Percentiles rank a stretch among this genome's conserved stretches.
phyloP scores from a whole-genome alignment of 2,329 filamentous ascomycete species.

The Venturia pyrina region DNA sequence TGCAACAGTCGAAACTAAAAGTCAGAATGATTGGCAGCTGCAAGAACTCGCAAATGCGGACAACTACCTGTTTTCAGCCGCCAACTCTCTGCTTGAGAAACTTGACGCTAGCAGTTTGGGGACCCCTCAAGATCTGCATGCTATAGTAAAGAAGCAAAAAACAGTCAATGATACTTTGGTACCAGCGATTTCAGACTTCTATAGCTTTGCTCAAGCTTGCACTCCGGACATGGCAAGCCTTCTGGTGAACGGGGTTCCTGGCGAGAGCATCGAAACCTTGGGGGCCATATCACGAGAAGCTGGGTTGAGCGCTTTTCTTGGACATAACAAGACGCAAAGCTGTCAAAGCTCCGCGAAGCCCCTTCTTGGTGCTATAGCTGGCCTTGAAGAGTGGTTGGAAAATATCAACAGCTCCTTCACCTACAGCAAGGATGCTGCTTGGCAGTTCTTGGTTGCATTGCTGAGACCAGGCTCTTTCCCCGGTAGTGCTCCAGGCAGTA shows the following conservation, averaged over 20 bases:
- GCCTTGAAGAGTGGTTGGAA: conserved; percentile 31
- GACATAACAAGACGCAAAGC: conserved; percentile 40
- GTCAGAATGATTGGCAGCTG: conserved; percentile 43
- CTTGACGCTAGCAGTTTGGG: conserved; percentile 38
- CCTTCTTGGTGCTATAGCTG: conserved; percentile 28
- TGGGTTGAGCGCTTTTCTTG: conserved; percentile 46
- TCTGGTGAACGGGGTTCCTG: conserved; percentile 28
- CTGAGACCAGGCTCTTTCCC: conserved; percentile 32
- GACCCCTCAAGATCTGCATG: conserved; percentile 29
- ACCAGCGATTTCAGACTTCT: conserved; percentile 12
- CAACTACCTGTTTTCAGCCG: conserved; percentile 45
- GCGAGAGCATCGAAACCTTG: conserved; percentile 38
- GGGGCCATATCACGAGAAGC: conserved; percentile 39
- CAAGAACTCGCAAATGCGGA: conserved; percentile 45
- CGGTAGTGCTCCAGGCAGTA: neutral
- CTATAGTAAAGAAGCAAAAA: conserved; percentile 18
- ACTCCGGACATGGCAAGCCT: conserved; percentile 10
- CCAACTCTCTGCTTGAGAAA: conserved; percentile 42
- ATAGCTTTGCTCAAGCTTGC: conserved; percentile 4
- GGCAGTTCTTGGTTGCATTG: conserved; percentile 43
- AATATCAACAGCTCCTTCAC: conserved; percentile 37
- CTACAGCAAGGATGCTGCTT: conserved; percentile 41
- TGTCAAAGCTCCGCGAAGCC: conserved; percentile 31
- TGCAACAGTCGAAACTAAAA: conserved; percentile 41
- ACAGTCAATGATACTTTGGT: conserved; percentile 11